These are phyloP conservation scores for Trichoderma gracile DNA, from an alignment of 2,329 filamentous ascomycete species.

Conservation along the genomic window DNA sequence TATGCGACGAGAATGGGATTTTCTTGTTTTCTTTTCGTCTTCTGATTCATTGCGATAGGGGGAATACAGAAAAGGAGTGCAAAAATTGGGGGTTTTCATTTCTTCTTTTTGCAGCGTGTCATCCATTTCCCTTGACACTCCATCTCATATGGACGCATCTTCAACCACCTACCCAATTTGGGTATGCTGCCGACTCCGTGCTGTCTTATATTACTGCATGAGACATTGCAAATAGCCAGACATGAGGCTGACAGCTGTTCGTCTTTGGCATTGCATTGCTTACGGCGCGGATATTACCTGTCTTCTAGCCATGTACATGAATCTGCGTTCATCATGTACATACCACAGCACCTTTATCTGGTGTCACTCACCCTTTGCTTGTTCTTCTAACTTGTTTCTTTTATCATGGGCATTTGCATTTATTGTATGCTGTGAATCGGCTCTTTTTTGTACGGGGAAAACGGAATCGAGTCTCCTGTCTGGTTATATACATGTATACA, in stretches of 20 bases:
- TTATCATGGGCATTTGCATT: not conserved
- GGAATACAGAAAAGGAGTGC: slow-evolving; percentile 11
- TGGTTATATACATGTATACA: slow-evolving; percentile 9
- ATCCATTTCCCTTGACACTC: not conserved
- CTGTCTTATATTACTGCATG: not conserved
- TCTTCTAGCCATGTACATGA: not conserved
- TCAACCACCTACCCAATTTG: slow-evolving; percentile 11
- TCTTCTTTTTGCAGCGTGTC: not conserved
- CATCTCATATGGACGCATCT: not conserved
- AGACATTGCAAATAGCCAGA: not conserved
- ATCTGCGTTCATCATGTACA: not conserved
- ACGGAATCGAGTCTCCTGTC: slow-evolving; percentile 13
- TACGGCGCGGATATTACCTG: not conserved
- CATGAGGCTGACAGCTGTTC: not conserved
- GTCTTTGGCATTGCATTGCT: slow-evolving; percentile 18
- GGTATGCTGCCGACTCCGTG: not conserved
- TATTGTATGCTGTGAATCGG: slow-evolving; percentile 18
- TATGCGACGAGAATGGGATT: slow-evolving; percentile 1
- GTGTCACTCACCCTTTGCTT: not conserved
- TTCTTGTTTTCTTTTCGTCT: not conserved
- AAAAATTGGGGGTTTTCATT: slow-evolving; percentile 17
- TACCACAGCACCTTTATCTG: not conserved
- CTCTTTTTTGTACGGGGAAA: slow-evolving; percentile 11
- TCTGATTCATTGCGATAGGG: not conserved
- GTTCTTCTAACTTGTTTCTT: not conserved